A percentile compares a stretch with the other conserved stretches of the same genome.
Conservation (phyloP, 2,329 filamentous ascomycete species). For the Chaetothyriales sp. region DNA sequence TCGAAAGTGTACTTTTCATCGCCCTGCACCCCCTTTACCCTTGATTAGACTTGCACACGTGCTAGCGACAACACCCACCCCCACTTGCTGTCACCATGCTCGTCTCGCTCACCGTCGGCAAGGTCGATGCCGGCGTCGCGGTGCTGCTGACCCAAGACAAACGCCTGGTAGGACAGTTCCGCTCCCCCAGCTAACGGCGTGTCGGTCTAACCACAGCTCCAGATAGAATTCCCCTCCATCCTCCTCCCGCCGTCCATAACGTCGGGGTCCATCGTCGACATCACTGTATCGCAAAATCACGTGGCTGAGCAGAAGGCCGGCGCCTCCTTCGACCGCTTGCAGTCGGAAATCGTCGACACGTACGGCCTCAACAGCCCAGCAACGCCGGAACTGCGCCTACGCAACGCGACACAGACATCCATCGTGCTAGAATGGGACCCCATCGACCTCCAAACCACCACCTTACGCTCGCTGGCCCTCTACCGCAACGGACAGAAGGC, state of each 20-base stretch:
- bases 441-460: slow-evolving; percentile 80
- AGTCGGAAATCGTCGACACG: slow-evolving; percentile 71
- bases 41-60: background rate
- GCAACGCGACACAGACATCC: slow-evolving; percentile 96
- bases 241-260: slow-evolving; percentile 89
- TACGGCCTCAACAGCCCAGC: slow-evolving; percentile 72
- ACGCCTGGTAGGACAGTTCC: slow-evolving; percentile 55
- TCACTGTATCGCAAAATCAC: slow-evolving; percentile 80
- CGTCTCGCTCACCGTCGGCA: slow-evolving; percentile 94
- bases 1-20: background rate
- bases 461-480: slow-evolving; percentile 74
- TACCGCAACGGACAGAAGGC: slow-evolving; percentile 96
- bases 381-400: slow-evolving; percentile 69
- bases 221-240: slow-evolving; percentile 99
- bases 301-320: slow-evolving; percentile 62
- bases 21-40: background rate
- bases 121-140: slow-evolving; percentile 96
- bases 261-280: slow-evolving; percentile 94
- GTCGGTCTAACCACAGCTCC: slow-evolving; percentile 13
- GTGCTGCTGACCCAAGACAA: slow-evolving; percentile 95
- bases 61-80: background rate
- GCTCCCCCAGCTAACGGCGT: background rate
- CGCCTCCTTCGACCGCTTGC: slow-evolving; percentile 67
- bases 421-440: slow-evolving; percentile 98
- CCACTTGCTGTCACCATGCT: slow-evolving; percentile 52